Evolutionary conservation across 176 grass and related monocot genomes (phyloP).

Genomic region (Chloris gayana): DNA sequence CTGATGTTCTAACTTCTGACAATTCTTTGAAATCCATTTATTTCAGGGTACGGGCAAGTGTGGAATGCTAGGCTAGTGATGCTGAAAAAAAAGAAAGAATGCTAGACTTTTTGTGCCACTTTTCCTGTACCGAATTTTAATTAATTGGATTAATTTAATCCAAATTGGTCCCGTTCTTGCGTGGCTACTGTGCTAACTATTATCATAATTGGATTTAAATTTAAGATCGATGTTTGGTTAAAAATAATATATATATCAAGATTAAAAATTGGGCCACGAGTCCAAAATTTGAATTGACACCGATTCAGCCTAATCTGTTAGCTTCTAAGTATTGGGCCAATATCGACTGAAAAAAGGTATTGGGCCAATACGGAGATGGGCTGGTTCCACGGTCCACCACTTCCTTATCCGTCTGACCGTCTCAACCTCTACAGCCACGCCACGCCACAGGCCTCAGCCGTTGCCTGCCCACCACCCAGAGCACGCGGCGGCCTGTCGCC

Average conservation of each 20-base stretch:
- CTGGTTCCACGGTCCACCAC: not conserved
- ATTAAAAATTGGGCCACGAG: not conserved
- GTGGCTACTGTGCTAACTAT: not conserved
- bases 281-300: not conserved
- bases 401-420: conserved; percentile 47
- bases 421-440: not conserved
- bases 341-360: too few species aligned
- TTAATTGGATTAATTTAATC: not conserved
- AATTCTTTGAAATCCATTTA: conserved; percentile 36
- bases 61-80: too few species aligned
- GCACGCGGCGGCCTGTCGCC: conserved; percentile 41
- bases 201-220: too few species aligned
- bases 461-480: conserved; percentile 24
- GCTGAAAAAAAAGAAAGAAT: too few species aligned
- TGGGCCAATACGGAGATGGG: not conserved
- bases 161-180: not conserved
- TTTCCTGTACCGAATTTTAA: too few species aligned
- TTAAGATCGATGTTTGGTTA: too few species aligned
- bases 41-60: not conserved
- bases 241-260: too few species aligned
- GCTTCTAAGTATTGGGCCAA: too few species aligned
- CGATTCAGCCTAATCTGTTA: not conserved
- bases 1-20: not conserved
- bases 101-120: not conserved
- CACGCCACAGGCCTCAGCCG: conserved; percentile 16